Conservation (phyloP, 2,329 filamentous ascomycete genomes). For the Chrysosporium keratinophilum region DNA sequence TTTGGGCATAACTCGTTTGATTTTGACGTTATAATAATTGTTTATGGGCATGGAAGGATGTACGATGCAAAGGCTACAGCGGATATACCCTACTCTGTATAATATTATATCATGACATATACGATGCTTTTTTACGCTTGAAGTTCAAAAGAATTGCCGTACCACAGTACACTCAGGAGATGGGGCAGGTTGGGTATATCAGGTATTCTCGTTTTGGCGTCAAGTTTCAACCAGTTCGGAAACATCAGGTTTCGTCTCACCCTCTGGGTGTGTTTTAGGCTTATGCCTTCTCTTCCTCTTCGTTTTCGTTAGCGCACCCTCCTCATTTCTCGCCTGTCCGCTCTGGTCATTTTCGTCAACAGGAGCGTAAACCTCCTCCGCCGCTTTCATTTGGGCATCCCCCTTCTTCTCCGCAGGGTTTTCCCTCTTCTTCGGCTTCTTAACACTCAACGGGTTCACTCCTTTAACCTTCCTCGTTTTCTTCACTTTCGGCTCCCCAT, state of each 20-base stretch:
- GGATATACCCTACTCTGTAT: conserved; percentile 13
- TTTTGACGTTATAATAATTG: background rate
- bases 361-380: background rate
- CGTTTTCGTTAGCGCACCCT: conserved; percentile 14
- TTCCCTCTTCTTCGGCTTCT: conserved; percentile 36
- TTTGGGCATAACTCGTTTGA: background rate
- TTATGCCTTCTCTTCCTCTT: conserved; percentile 20
- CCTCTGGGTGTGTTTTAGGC: conserved; percentile 8
- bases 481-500: conserved; percentile 21
- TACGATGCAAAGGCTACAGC: conserved; percentile 2
- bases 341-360: background rate
- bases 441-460: conserved; percentile 41
- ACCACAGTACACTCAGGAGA: no score
- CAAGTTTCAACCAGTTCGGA: conserved; percentile 12
- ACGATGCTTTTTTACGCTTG: background rate
- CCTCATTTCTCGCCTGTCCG: background rate
- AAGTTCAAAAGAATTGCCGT: background rate
- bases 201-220: background rate
- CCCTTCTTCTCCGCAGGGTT: conserved; percentile 16
- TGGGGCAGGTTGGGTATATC: background rate
- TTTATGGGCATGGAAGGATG: background rate
- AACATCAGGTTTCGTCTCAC: conserved; percentile 3
- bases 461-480: conserved; percentile 36
- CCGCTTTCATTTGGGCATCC: background rate
- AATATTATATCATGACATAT: conserved; percentile 3